phyloP scores from a whole-genome alignment of 2,329 filamentous ascomycete genomes.

The Xylariaceae sp. region DNA sequence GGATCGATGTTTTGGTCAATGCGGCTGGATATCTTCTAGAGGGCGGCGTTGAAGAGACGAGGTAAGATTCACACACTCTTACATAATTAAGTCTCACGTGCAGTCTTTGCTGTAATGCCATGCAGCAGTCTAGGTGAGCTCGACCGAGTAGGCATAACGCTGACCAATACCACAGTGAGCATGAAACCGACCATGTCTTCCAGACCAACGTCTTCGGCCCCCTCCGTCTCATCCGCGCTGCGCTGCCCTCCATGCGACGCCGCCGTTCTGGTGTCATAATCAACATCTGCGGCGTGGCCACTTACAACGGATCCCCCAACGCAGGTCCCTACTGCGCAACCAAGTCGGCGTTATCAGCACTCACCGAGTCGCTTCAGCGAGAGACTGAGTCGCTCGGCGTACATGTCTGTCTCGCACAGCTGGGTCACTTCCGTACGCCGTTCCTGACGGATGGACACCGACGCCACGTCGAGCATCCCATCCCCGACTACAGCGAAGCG shows the following conservation, averaged over 20 bases:
- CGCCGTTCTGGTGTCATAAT: background rate
- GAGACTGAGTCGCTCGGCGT: constrained; percentile 1
- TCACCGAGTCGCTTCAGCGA: background rate
- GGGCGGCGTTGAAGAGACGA: constrained; percentile 5
- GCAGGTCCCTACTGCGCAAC: background rate
- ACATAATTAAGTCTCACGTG: background rate
- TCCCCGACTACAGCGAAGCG: background rate
- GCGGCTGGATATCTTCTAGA: constrained; percentile 5
- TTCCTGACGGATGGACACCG: background rate
- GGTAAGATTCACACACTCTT: background rate
- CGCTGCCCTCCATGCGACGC: background rate
- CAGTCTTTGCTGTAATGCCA: no score
- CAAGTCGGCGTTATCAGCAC: background rate
- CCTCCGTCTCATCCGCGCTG: background rate
- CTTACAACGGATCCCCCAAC: background rate
- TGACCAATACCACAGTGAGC: background rate
- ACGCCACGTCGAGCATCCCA: background rate
- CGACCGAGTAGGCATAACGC: no score
- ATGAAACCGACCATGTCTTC: background rate
- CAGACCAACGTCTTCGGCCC: constrained; percentile 1
- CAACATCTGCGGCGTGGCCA: background rate
- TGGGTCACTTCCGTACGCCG: background rate
- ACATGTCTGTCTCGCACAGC: background rate
- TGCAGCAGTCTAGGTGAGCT: no score
- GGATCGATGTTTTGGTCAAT: constrained; percentile 4